A percentile compares a stretch with the other conserved stretches of the same genome.
Evolutionary conservation across 768 basidiomycete species (phyloP).

Genomic region (Rubroboletus pulcherrimus): DNA sequence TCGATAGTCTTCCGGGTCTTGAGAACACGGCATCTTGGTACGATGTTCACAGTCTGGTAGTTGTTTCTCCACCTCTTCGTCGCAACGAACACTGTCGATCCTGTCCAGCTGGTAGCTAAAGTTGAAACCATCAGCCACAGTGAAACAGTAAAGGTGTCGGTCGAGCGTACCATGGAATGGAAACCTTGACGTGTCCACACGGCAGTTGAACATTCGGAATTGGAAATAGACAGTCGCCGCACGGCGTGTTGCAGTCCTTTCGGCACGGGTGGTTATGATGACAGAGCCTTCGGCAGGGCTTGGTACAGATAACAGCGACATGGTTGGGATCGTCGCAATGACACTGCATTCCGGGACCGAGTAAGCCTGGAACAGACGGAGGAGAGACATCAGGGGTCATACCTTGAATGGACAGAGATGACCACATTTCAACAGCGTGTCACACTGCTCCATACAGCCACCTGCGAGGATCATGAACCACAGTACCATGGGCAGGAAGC

Average conservation of each 20-base stretch:
- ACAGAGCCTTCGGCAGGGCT: constrained; percentile 52
- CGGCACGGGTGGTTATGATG: constrained; percentile 55
- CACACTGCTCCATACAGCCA: constrained; percentile 60
- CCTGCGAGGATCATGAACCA: constrained; percentile 33
- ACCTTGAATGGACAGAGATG: constrained; percentile 65
- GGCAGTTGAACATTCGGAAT: constrained; percentile 47
- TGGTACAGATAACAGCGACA: constrained; percentile 41
- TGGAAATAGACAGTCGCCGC: constrained; percentile 51
- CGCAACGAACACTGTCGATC: constrained; percentile 43
- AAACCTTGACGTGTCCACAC: constrained; percentile 49
- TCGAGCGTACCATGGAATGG: constrained; percentile 47
- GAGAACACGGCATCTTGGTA: constrained; percentile 44
- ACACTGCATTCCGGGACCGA: constrained; percentile 37
- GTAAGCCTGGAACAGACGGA: neutral
- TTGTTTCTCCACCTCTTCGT: constrained; percentile 38
- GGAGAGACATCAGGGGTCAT: neutral
- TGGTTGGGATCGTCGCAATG: constrained; percentile 60
- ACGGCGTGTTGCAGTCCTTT: constrained; percentile 46
- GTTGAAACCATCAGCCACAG: neutral
- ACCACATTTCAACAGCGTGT: constrained; percentile 52
- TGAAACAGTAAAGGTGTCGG: neutral
- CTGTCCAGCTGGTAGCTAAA: constrained; percentile 44
- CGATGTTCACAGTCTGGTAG: constrained; percentile 55
- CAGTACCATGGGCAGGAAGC: neutral
- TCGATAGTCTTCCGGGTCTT: constrained; percentile 34